phyloP scores from a whole-genome alignment of 2,329 filamentous ascomycete genomes.

The Venturia asperata region DNA sequence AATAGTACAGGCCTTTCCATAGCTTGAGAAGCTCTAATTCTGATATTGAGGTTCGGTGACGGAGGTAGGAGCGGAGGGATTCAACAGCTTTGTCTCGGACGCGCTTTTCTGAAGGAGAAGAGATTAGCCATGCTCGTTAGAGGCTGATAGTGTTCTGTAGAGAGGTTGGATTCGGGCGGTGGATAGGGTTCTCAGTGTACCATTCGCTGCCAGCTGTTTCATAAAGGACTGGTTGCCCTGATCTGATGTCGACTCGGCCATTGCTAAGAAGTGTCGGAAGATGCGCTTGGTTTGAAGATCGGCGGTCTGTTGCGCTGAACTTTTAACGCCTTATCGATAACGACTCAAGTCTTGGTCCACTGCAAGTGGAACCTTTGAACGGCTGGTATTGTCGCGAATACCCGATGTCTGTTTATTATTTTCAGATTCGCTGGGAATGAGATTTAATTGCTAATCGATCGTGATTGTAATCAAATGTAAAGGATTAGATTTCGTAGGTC shows the following conservation, averaged over 20 bases:
- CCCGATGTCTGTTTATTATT: not conserved
- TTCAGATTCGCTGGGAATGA: not conserved
- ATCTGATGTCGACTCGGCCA: slow-evolving; percentile 3
- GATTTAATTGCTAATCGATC: not conserved
- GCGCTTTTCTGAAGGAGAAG: slow-evolving; percentile 58
- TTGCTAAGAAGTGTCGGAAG: not conserved
- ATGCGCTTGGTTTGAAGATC: not conserved
- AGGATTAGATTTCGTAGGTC: too few relatives aligned
- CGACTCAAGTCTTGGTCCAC: not conserved
- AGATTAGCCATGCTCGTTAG: not conserved
- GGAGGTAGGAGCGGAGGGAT: slow-evolving; percentile 72
- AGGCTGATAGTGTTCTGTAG: not conserved
- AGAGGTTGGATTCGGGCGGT: slow-evolving; percentile 11
- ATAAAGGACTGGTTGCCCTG: slow-evolving; percentile 49
- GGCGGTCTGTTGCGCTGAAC: not conserved
- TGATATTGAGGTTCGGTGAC: slow-evolving; percentile 53
- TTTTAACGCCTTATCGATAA: not conserved
- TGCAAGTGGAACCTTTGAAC: too few relatives aligned
- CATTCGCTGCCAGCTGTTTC: slow-evolving; percentile 75
- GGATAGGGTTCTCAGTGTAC: slow-evolving; percentile 38
- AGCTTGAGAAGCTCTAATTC: slow-evolving; percentile 73
- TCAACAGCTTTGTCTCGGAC: slow-evolving; percentile 69
- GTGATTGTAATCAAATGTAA: too few relatives aligned
- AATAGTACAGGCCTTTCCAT: slow-evolving; percentile 92
- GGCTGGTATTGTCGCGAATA: not conserved